Evolutionary conservation across 2,329 filamentous ascomycete genomes (phyloP), one percentile per base, ranked within the genome.

Genomic region (Fusarium udum): DNA sequence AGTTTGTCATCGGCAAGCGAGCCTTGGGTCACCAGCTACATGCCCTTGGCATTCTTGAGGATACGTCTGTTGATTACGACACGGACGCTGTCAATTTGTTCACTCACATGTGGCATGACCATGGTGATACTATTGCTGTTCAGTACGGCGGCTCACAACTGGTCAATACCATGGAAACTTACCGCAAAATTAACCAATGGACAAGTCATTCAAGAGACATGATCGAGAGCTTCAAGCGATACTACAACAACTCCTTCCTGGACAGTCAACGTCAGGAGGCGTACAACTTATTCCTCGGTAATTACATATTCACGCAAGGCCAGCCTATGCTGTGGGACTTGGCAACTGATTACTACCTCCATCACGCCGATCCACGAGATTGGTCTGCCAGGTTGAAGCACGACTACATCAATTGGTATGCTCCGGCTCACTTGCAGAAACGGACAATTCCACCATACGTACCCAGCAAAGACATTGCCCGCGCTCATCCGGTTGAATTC

Each of bases 131-230:
- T 8, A 98, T 99, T 78, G 96, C 96, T 2, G 93, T 98, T 61
- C 96, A 99, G 80, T 99, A 99, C 77, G 96, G 96, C 64, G 96
- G 96, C 15, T 98, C 95, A 6, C 96, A 99, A 82, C 88, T 99
- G 2, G 96, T 99, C 77, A 99, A 99, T 80, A 99, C 96, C 0
- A 98, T 99, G 95, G 95, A 97, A 74, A 99, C 96, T 9, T 99
- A 99, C 81, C 93, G 96, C 64, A 98, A 98, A 83, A 97, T 98
- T 81, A 98, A 98, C 75, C 95, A 98, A 81, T 99, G 96, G 96
- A 97, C 95, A 31, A 97, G 94, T 77, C 95, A 97, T 81, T 98
- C 95, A 6, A 90, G 96, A 75, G 96, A 99, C 81, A 98, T 99
- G 95, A 95, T 99, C 28, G 96, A 99, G 83, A 97, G 94, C 81